A percentile compares a stretch with the other conserved stretches of the same genome.
phyloP scores from a whole-genome alignment of 192 early-diverging fungal species.

The Podila minutissima region DNA sequence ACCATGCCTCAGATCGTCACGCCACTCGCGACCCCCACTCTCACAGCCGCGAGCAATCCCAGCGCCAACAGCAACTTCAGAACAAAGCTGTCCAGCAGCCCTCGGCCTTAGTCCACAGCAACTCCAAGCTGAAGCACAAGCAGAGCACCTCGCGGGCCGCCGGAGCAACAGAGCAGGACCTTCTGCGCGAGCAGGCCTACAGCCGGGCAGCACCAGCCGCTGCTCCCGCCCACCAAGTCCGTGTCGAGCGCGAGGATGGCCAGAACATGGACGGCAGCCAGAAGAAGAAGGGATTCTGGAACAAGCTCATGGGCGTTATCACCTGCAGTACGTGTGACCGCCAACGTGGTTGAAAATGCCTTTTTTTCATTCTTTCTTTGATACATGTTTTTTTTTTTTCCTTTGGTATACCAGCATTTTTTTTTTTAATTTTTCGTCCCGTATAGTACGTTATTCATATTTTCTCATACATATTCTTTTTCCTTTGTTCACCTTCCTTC shows the following conservation, averaged over 20 bases:
- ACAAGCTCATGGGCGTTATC: neutral
- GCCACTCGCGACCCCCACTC: slow-evolving; percentile 26
- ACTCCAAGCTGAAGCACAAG: slow-evolving; percentile 42
- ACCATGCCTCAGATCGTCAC: slow-evolving; percentile 29
- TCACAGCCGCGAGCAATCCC: slow-evolving; percentile 15
- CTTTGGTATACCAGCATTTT: slow-evolving; percentile 13
- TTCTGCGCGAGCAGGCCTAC: slow-evolving; percentile 42
- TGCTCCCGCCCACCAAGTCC: neutral
- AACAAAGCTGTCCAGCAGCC: slow-evolving; percentile 30
- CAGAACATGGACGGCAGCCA: slow-evolving; percentile 19
- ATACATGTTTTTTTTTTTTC: slow-evolving; percentile 5
- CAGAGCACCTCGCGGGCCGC: slow-evolving; percentile 20
- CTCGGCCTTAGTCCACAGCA: slow-evolving; percentile 38
- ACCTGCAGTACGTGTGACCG: neutral
- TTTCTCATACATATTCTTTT: too few relatives aligned
- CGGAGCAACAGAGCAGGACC: slow-evolving; percentile 19
- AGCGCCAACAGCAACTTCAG: slow-evolving; percentile 26
- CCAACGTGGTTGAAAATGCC: neutral
- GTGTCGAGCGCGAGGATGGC: slow-evolving; percentile 8
- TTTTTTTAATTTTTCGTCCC: too few relatives aligned
- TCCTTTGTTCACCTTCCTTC: too few relatives aligned
- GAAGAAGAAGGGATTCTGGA: slow-evolving; percentile 1
- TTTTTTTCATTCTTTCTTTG: slow-evolving; percentile 4
- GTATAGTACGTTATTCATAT: neutral
- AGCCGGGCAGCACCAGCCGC: slow-evolving; percentile 27